Percentiles rank a stretch among this genome's conserved stretches.
Evolutionary conservation across 2,329 filamentous ascomycete genomes (phyloP).

Genomic region (Epichloe festucae): DNA sequence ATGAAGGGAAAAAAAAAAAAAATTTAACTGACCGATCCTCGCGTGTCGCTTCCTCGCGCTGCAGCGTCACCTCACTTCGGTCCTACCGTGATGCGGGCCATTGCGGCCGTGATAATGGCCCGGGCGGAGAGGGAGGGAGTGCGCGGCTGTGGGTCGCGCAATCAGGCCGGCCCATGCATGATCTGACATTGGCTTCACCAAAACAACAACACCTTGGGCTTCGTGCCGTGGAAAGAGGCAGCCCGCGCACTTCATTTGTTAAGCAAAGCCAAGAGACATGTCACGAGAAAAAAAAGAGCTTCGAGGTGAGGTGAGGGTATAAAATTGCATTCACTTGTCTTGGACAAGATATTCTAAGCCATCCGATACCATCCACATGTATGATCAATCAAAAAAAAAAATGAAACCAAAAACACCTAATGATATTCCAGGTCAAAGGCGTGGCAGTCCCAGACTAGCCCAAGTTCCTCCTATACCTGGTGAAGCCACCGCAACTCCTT

Average conservation of each 20-base stretch:
- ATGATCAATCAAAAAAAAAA: background rate
- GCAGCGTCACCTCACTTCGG: too few species aligned
- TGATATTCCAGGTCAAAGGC: background rate
- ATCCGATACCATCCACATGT: background rate
- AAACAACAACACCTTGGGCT: too few species aligned
- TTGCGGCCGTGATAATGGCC: background rate
- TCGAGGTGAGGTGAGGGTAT: background rate
- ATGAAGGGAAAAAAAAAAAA: too few species aligned
- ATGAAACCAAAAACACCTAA: constrained; percentile 1
- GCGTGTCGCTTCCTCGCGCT: background rate
- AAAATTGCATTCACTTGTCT: background rate
- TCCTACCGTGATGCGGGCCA: background rate
- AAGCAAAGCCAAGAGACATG: background rate
- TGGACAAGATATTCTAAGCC: background rate
- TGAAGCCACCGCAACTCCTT: constrained; percentile 4
- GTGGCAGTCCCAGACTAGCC: constrained; percentile 3
- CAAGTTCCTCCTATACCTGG: background rate
- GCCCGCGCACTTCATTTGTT: too few species aligned
- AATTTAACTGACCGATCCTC: background rate
- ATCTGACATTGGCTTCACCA: too few species aligned
- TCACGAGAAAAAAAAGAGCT: background rate
- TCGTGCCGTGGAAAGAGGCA: background rate
- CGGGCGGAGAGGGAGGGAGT: background rate
- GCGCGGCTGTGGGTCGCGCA: too few species aligned
- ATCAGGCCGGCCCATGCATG: background rate